These are phyloP conservation scores for Russula griseocarnosa DNA, from an alignment of 768 basidiomycete genomes.

Conservation along the genomic window DNA sequence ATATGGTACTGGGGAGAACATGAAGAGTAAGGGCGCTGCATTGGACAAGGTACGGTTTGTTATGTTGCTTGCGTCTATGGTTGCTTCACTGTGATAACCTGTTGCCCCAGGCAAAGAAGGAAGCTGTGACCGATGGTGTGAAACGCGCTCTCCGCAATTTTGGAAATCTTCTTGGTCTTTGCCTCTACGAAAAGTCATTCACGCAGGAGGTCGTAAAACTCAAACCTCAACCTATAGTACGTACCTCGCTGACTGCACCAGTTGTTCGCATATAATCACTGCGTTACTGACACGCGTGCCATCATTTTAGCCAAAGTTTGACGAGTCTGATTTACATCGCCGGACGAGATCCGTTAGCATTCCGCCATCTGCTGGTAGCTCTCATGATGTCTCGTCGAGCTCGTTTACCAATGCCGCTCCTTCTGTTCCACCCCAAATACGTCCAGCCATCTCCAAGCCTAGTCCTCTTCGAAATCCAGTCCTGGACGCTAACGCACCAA, in stretches of 20 bases:
- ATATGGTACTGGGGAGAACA: slow-evolving; percentile 82
- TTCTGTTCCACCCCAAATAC: not conserved
- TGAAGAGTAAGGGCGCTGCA: slow-evolving; percentile 77
- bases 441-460: slow-evolving; percentile 8
- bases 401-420: not conserved
- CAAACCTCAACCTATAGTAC: slow-evolving; percentile 66
- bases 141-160: slow-evolving; percentile 91
- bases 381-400: slow-evolving; percentile 13
- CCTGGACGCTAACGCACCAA: not conserved
- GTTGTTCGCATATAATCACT: slow-evolving; percentile 17
- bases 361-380: slow-evolving; percentile 3
- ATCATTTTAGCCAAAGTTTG: slow-evolving; percentile 55
- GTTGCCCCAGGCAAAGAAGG: slow-evolving; percentile 83
- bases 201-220: slow-evolving; percentile 82
- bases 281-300: not conserved
- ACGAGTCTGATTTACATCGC: slow-evolving; percentile 62
- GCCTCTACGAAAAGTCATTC: slow-evolving; percentile 93
- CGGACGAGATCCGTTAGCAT: slow-evolving; percentile 45
- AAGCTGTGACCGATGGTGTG: slow-evolving; percentile 91
- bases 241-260: slow-evolving; percentile 33
- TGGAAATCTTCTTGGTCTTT: slow-evolving; percentile 93
- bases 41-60: slow-evolving; percentile 75
- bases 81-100: not conserved
- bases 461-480: slow-evolving; percentile 12
- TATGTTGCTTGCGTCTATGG: slow-evolving; percentile 29